Percentiles rank a stretch among this genome's conserved stretches.
Conservation (phyloP, 352 stramenopile species). For the Blastocystis sp. region DNA sequence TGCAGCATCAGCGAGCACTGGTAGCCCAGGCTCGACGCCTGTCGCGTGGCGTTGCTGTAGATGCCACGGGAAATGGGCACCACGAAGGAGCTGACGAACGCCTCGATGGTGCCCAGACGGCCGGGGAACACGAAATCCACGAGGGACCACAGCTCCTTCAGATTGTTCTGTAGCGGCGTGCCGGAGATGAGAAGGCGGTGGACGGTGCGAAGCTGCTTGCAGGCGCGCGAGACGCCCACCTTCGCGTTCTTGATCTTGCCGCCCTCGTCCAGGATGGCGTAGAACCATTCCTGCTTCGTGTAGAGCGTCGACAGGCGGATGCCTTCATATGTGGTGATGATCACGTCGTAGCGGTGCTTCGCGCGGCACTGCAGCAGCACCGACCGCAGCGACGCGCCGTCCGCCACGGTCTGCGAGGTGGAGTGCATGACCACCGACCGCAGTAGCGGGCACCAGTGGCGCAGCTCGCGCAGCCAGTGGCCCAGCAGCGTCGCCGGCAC, state of each 20-base stretch:
- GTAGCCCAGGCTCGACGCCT: constrained; percentile 93
- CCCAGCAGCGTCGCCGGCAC: constrained; percentile 89
- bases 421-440: constrained; percentile 84
- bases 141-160: constrained; percentile 93
- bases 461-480: constrained; percentile 90
- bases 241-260: constrained; percentile 97
- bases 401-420: constrained; percentile 72
- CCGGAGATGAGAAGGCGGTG: constrained; percentile 72
- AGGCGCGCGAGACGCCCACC: constrained; percentile 88
- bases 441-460: constrained; percentile 85
- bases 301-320: constrained; percentile 76
- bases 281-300: constrained; percentile 80
- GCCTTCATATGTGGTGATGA: constrained; percentile 94
- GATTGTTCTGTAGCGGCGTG: constrained; percentile 86
- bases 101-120: constrained; percentile 89
- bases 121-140: constrained; percentile 98
- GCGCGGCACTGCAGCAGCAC: constrained; percentile 30
- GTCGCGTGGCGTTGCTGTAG: constrained; percentile 83
- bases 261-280: constrained; percentile 95
- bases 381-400: not conserved
- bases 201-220: constrained; percentile 84
- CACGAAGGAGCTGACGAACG: constrained; percentile 94
- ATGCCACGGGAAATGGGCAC: constrained; percentile 89
- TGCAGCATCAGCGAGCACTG: constrained; percentile 89
- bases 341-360: constrained; percentile 75